A percentile compares a stretch with the other conserved stretches of the same genome.
These are phyloP conservation scores for Parasitella parasitica DNA, from an alignment of 371 early-diverging fungal genomes.

Conservation along the genomic window DNA sequence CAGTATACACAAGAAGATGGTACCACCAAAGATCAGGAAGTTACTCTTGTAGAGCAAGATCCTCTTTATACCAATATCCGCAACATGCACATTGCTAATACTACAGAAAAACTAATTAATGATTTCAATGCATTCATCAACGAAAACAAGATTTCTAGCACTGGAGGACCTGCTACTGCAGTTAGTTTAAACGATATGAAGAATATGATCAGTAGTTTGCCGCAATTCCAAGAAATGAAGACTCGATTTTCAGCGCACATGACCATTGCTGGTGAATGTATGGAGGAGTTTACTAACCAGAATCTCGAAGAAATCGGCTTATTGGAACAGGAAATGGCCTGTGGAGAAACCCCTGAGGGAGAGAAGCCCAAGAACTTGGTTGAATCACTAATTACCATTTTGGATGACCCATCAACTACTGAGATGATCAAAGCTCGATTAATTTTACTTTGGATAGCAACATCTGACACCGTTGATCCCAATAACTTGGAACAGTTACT, in stretches of 20 bases:
- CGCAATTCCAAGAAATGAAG: conserved; percentile 93
- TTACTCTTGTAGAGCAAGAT: conserved; percentile 71
- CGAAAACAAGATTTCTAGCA: conserved; percentile 53
- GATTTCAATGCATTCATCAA: conserved; percentile 79
- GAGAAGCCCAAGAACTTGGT: conserved; percentile 71
- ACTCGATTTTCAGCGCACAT: conserved; percentile 90
- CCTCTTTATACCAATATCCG: conserved; percentile 79
- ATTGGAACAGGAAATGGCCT: conserved; percentile 89
- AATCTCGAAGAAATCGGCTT: conserved; percentile 71
- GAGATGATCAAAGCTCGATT: conserved; percentile 82
- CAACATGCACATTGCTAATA: conserved; percentile 93
- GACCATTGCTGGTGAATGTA: conserved; percentile 88
- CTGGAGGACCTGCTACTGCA: conserved; percentile 57
- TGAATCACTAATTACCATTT: conserved; percentile 78
- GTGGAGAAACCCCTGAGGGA: conserved; percentile 86
- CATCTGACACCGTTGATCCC: conserved; percentile 62
- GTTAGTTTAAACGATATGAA: conserved; percentile 84
- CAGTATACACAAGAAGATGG: conserved; percentile 59
- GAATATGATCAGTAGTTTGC: conserved; percentile 84
- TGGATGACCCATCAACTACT: conserved; percentile 74
- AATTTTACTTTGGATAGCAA: conserved; percentile 82
- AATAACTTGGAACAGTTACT: conserved; percentile 71
- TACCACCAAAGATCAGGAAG: conserved; percentile 55
- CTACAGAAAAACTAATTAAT: conserved; percentile 76
- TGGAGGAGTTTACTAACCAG: conserved; percentile 71